Percentiles rank a stretch among this genome's conserved stretches.
phyloP scores from a whole-genome alignment of 1,284 basidiomycete genomes.

The Porogramme epimiltina region DNA sequence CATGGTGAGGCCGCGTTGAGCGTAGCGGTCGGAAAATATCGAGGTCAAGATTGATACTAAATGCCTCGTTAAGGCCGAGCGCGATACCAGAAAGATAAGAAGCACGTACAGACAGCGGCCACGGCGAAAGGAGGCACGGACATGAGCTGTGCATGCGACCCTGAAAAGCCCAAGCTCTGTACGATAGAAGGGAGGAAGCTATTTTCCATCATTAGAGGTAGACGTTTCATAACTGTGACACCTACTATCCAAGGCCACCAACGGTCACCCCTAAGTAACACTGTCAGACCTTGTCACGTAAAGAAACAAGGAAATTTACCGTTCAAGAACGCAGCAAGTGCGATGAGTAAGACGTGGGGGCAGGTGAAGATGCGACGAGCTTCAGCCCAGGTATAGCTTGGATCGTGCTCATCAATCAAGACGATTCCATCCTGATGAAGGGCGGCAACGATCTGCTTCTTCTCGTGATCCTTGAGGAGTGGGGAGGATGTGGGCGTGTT shows the following conservation, averaged over 20 bases:
- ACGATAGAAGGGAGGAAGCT: slow-evolving; percentile 33
- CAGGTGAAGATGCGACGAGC: slow-evolving; percentile 24
- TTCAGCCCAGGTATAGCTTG: slow-evolving; percentile 26
- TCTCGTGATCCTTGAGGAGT: slow-evolving; percentile 35
- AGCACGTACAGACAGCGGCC: slow-evolving; percentile 17
- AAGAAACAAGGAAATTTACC: slow-evolving; percentile 11
- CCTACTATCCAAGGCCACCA: slow-evolving; percentile 28
- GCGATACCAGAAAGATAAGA: neutral
- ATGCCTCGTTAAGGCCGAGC: neutral
- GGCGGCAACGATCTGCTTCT: slow-evolving; percentile 31
- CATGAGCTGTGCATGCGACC: slow-evolving; percentile 29
- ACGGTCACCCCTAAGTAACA: slow-evolving; percentile 15
- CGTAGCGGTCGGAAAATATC: slow-evolving; percentile 57
- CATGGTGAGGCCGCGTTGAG: slow-evolving; percentile 60
- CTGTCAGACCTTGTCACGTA: too few relatives aligned
- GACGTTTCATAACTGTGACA: neutral
- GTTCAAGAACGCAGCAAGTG: slow-evolving; percentile 26
- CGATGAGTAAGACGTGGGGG: slow-evolving; percentile 25
- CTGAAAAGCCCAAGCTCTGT: slow-evolving; percentile 25
- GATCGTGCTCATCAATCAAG: slow-evolving; percentile 13
- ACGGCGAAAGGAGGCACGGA: slow-evolving; percentile 27
- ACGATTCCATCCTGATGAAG: slow-evolving; percentile 29
- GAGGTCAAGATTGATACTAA: slow-evolving; percentile 18
- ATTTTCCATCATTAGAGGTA: neutral
- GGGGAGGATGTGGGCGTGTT: slow-evolving; percentile 36